phyloP scores from a whole-genome alignment of 306 rosid species.

The Hippophae tibetana region DNA sequence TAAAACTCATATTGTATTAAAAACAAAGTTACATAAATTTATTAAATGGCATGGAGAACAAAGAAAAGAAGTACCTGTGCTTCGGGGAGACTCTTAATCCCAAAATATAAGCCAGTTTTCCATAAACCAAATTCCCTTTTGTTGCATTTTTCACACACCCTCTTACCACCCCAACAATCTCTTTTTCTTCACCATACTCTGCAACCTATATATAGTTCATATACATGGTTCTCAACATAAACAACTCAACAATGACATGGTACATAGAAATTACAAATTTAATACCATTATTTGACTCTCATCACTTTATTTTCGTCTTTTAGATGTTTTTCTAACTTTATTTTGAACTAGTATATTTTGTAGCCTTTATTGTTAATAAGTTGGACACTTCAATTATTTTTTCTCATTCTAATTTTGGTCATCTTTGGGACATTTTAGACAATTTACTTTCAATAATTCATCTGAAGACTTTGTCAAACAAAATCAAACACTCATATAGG shows the following conservation, averaged over 20 bases:
- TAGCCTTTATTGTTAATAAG: too few relatives aligned
- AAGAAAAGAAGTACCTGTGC: constrained; percentile 45
- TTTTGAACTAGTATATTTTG: too few relatives aligned
- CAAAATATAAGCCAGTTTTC: constrained; percentile 68
- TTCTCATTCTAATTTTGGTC: too few relatives aligned
- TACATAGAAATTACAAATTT: not conserved
- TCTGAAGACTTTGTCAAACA: too few relatives aligned
- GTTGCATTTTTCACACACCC: constrained; percentile 83
- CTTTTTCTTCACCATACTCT: constrained; percentile 59
- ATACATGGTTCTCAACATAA: not conserved
- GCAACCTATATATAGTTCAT: constrained; percentile 48
- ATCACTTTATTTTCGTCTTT: too few relatives aligned
- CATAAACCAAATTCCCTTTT: constrained; percentile 43
- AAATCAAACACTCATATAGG: too few relatives aligned
- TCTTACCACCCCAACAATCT: constrained; percentile 69
- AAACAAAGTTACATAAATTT: not conserved
- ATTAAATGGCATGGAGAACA: constrained; percentile 8
- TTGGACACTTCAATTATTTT: too few relatives aligned
- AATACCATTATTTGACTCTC: not conserved
- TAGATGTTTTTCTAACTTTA: too few relatives aligned
- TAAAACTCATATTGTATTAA: not conserved
- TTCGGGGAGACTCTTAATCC: constrained; percentile 80
- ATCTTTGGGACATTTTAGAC: too few relatives aligned
- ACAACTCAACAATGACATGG: not conserved
- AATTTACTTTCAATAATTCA: too few relatives aligned